Conservation (phyloP, 805 yeast species). For the Kodamaea restingae region DNA sequence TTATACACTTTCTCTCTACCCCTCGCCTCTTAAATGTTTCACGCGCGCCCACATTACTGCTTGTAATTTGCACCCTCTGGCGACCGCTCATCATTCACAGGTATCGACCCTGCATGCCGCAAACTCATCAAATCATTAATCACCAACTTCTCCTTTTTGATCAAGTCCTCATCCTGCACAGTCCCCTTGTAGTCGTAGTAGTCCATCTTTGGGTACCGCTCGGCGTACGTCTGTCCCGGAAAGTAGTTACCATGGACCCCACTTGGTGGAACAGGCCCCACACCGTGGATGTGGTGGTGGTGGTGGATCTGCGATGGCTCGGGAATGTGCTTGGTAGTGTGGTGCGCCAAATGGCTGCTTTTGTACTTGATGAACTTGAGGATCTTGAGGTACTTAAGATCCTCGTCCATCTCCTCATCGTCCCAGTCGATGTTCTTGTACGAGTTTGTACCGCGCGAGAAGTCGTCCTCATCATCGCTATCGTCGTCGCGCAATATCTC, state of each 20-base stretch:
- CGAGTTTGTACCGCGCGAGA: slow-evolving; percentile 19
- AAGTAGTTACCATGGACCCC: not conserved
- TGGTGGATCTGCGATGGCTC: slow-evolving; percentile 9
- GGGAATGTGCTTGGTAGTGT: slow-evolving; percentile 7
- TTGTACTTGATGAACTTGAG: slow-evolving; percentile 41
- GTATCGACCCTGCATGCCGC: slow-evolving; percentile 7
- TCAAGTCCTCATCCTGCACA: slow-evolving; percentile 14
- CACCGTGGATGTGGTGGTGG: slow-evolving; percentile 5
- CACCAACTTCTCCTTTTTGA: slow-evolving; percentile 29
- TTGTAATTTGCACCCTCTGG: no score
- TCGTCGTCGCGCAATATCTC: slow-evolving; percentile 32
- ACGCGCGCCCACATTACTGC: no score
- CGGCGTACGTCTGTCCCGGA: no score
- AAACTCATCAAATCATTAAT: slow-evolving; percentile 17
- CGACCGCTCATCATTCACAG: not conserved
- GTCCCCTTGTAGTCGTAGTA: slow-evolving; percentile 10
- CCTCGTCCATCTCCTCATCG: slow-evolving; percentile 46
- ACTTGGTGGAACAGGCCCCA: no score
- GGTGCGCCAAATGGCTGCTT: slow-evolving; percentile 10
- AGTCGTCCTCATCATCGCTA: slow-evolving; percentile 26
- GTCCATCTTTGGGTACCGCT: no score
- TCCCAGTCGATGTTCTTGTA: slow-evolving; percentile 42
- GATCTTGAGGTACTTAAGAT: slow-evolving; percentile 39
- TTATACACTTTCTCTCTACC: no score
- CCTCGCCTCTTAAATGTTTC: no score